A percentile compares a stretch with the other conserved stretches of the same genome.
phyloP scores from a whole-genome alignment of 208 protist genomes.

The Trypanosoma melophagium region DNA sequence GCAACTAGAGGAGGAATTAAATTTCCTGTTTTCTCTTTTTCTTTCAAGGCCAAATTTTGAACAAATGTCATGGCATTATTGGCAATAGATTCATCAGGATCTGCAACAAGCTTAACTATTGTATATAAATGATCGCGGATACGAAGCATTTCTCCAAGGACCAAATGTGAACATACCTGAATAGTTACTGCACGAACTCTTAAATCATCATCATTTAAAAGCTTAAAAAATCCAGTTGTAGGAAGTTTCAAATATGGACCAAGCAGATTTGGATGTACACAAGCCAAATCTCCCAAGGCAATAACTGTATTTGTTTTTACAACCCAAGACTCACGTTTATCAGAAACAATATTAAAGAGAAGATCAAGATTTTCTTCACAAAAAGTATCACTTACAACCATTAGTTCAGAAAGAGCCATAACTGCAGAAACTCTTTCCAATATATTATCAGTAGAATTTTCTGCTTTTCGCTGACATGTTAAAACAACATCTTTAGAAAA shows the following conservation, averaged over 20 bases:
- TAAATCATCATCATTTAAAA: constrained; percentile 83
- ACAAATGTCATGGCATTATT: constrained; percentile 87
- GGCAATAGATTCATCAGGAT: constrained; percentile 82
- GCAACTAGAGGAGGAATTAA: constrained; percentile 83
- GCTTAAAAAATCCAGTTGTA: constrained; percentile 80
- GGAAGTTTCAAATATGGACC: constrained; percentile 72
- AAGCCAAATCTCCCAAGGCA: constrained; percentile 85
- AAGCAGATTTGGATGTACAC: constrained; percentile 87
- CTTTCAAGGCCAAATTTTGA: constrained; percentile 85
- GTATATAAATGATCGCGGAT: constrained; percentile 85
- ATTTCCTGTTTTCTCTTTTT: constrained; percentile 88
- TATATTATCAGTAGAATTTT: constrained; percentile 29
- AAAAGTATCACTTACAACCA: constrained; percentile 82
- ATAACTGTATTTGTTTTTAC: constrained; percentile 88
- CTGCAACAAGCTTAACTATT: constrained; percentile 86
- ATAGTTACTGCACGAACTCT: constrained; percentile 88
- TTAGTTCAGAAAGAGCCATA: constrained; percentile 79
- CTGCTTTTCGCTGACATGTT: constrained; percentile 54
- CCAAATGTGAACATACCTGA: constrained; percentile 90
- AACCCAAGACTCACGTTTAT: constrained; percentile 80
- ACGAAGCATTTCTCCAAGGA: constrained; percentile 89
- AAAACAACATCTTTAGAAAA: constrained; percentile 53
- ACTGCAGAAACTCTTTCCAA: constrained; percentile 82
- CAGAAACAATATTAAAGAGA: constrained; percentile 75
- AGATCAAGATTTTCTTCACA: constrained; percentile 72